Percentiles rank a stretch among this genome's conserved stretches.
phyloP scores from a whole-genome alignment of 345 rosid genomes.

The Hibiscus syriacus region DNA sequence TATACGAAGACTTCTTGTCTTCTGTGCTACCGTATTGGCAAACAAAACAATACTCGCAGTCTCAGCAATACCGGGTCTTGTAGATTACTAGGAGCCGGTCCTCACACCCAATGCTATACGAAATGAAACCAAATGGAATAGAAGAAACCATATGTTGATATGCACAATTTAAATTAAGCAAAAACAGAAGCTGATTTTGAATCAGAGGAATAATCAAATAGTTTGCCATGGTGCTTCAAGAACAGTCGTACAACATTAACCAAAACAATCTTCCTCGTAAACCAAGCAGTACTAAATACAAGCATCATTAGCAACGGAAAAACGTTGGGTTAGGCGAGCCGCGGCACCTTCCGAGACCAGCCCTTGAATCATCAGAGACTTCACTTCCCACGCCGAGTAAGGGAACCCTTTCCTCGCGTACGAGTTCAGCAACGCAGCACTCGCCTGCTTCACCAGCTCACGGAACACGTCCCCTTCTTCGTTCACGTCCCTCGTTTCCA shows the following conservation, averaged over 20 bases:
- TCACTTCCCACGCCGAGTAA: slow-evolving; percentile 75
- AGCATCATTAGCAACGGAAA: slow-evolving; percentile 58
- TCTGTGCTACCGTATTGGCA: too few relatives aligned
- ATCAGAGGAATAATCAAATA: neutral
- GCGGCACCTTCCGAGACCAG: slow-evolving; percentile 64
- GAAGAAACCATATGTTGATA: too few relatives aligned
- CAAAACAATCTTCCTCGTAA: neutral
- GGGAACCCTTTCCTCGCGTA: slow-evolving; percentile 52
- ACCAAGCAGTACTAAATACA: slow-evolving; percentile 40
- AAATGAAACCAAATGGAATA: too few relatives aligned
- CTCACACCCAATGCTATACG: too few relatives aligned
- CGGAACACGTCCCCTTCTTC: slow-evolving; percentile 46
- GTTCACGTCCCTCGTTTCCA: slow-evolving; percentile 54
- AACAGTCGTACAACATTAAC: neutral
- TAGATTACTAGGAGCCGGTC: too few relatives aligned
- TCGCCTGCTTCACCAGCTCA: slow-evolving; percentile 59
- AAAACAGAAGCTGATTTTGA: neutral
- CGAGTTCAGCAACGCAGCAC: slow-evolving; percentile 75
- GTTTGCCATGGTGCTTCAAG: too few relatives aligned
- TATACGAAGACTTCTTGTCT: too few relatives aligned
- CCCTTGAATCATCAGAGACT: slow-evolving; percentile 60
- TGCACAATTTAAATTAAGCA: neutral
- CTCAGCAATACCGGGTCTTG: too few relatives aligned
- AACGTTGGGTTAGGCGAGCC: slow-evolving; percentile 36
- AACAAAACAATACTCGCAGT: too few relatives aligned